Evolutionary conservation across 2,329 filamentous ascomycete species (phyloP).

Genomic region (Dactylellina haptotyla): DNA sequence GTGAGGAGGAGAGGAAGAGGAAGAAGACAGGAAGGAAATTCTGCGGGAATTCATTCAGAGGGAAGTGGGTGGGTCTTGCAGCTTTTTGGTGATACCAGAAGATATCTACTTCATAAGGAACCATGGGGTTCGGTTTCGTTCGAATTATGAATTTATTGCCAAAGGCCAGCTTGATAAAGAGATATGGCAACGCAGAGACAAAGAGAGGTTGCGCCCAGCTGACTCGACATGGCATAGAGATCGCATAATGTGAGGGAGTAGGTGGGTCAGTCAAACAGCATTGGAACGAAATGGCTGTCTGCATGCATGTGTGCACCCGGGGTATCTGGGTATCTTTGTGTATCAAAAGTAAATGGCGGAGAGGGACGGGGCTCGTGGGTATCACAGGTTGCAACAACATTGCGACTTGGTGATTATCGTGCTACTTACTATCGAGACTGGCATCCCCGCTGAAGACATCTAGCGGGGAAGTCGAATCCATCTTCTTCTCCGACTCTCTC

Average conservation of each 20-base stretch:
- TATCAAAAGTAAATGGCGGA: background rate
- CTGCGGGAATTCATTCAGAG: background rate
- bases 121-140: too few species aligned
- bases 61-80: background rate
- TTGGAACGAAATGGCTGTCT: constrained; percentile 21
- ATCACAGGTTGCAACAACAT: background rate
- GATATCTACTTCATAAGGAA: too few species aligned
- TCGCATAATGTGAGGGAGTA: too few species aligned
- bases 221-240: too few species aligned
- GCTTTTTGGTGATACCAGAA: too few species aligned
- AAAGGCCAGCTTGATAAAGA: too few species aligned
- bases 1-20: background rate
- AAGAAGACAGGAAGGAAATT: background rate
- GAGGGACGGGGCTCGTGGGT: background rate
- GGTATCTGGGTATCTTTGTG: background rate
- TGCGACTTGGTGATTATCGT: background rate
- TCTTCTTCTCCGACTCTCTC: constrained; percentile 39
- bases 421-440: constrained; percentile 47
- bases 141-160: too few species aligned
- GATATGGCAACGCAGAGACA: too few species aligned
- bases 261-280: background rate
- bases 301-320: constrained; percentile 41
- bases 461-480: constrained; percentile 31
- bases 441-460: constrained; percentile 45
- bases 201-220: background rate